Base-by-base conservation (phyloP, 2,329 filamentous ascomycete genomes). In the Aspergillus neotritici region DNA sequence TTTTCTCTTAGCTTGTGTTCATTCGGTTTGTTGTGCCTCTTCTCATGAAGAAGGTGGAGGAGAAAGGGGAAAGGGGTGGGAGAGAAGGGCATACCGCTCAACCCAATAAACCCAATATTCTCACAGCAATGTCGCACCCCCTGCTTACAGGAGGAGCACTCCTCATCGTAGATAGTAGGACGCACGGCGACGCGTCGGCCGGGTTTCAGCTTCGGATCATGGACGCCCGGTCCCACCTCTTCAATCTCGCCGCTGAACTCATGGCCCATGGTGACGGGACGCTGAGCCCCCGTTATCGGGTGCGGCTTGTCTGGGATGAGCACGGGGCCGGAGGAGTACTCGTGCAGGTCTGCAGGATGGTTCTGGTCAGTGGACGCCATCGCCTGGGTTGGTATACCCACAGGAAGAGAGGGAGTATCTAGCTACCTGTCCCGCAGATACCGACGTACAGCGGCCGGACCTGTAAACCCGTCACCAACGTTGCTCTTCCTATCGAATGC, bases 261-360 rank as follows among this genome's bases (percentile, higher is more conserved):
- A 55, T 85, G 82, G 17, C 82, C 82, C 8, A 84, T 67, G 0
- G 73, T 80, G 8, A 83, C 70, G 3, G 80, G 82, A 30, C 79
- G 70, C 1, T 66, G 69, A 44, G 78, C 77, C 28, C 72, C 67
- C 0, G 80, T 84, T 15, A 83, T 61, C 2, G 73, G 73, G 53
- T 84, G 81, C 1, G 79, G 77, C 4, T 41, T 50, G 10, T 48
- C 50, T 3, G 78, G 76, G 1, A 73, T 70, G 60, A 76, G 72
- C 17, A 65, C 73, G 11, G 68, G 67, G 2, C 69, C 70, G 11
- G 68, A 66, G 36, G 75, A 63, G 52, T 75, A 79, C 56, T 79
- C 75, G 51, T 79, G 75, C 4, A 76, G 55, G 51, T 77, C 73
- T 58, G 57, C 11, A 9, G 21, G 3, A 8, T 6, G 2, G 28